Conservation (phyloP, 164 flowering plant species). For the Stephania yunnanensis region DNA sequence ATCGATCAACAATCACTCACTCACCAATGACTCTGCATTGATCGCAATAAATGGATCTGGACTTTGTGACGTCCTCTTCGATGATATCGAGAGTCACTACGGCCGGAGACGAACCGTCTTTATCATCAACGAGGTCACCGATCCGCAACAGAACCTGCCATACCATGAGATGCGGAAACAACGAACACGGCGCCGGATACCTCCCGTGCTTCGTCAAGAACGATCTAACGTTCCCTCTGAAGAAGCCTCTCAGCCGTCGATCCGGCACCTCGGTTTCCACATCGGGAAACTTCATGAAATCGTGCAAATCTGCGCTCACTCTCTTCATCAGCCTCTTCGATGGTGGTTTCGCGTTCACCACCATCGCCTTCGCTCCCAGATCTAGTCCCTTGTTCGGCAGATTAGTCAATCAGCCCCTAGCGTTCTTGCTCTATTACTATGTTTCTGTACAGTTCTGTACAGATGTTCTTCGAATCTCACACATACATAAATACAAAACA, state of each 20-base stretch:
- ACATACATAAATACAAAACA: too few relatives aligned
- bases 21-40: slow-evolving; percentile 96
- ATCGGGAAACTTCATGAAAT: slow-evolving; percentile 53
- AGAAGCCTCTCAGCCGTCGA: slow-evolving; percentile 30
- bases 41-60: slow-evolving; percentile 82
- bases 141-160: slow-evolving; percentile 54
- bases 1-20: slow-evolving; percentile 16
- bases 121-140: slow-evolving; percentile 25
- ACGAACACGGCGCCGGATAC: slow-evolving; percentile 32
- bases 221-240: slow-evolving; percentile 37
- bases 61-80: slow-evolving; percentile 74
- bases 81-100: slow-evolving; percentile 57
- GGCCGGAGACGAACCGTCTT: slow-evolving; percentile 24
- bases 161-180: slow-evolving; percentile 35
- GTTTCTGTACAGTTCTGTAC: too few relatives aligned
- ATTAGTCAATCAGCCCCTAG: too few relatives aligned
- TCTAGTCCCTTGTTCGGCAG: not conserved
- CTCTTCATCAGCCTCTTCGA: slow-evolving; percentile 66
- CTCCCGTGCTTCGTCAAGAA: slow-evolving; percentile 45
- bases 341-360: slow-evolving; percentile 51
- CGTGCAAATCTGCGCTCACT: slow-evolving; percentile 59
- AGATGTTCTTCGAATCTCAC: too few relatives aligned
- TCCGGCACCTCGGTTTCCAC: slow-evolving; percentile 17
- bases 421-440: too few relatives aligned
- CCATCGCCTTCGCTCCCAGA: slow-evolving; percentile 24